Base-by-base conservation (phyloP, 129 eudicot genomes). In the Pulicaria dysenterica region DNA sequence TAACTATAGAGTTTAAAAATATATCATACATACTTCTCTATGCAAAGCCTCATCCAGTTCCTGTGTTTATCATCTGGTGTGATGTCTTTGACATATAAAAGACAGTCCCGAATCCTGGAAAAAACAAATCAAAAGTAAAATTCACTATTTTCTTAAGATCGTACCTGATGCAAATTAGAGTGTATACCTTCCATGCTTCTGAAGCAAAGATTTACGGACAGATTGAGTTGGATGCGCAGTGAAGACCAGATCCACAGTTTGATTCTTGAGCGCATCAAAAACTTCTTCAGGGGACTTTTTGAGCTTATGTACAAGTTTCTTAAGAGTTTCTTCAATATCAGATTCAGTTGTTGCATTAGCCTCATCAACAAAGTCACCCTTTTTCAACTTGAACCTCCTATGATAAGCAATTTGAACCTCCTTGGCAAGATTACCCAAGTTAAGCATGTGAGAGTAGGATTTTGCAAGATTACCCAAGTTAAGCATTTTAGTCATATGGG, bases 41-140 rank as follows among this genome's bases (percentile, higher is more conserved):
- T 86, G 92, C 67, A 89, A 73, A 60, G 96, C 90, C 82, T 89
- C 96, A 73, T 86, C 96, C 12, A 89, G 86, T 77, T 89, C 96
- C 53, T 86, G 88, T 57, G n/a, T n/a, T 89, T 89, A 69, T 89
- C 96, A 80, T 86, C 92, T 63, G 92, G 96, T 6, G 96, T 86
- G 44, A 86, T 89, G 78, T 89, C 96, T 65, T 86, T 82, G 38
- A 83, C 80, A 80, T 89, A 89, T 9, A 55, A 19, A 11, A 55
- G n/a, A 24, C 61, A 55, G 39, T 55, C 16, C 5, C 61, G 61
- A 55, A 55, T 55, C 61, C 61, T 55, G 39, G n/a, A 7, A 55
- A 55, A 55, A n/a, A 55, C 24, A 19, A 55, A 19, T 16, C 39
- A 19, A 55, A 17, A 17, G 3, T 8, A 2, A 55, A 17, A n/a